phyloP scores from a whole-genome alignment of 257 asterid species.

The Schizonepeta tenuifolia region DNA sequence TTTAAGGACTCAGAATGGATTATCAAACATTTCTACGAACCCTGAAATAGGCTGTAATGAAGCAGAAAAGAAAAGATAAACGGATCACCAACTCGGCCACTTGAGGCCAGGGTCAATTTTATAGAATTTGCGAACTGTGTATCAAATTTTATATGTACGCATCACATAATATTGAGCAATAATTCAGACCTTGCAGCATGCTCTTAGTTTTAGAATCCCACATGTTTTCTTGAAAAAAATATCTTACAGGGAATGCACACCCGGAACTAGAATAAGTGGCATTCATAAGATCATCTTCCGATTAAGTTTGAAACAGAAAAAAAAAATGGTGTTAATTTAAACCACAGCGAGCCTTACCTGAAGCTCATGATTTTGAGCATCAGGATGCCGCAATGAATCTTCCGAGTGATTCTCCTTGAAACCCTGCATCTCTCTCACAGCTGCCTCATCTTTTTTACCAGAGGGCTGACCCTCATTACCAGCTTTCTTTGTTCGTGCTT shows the following conservation, averaged over 20 bases:
- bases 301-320: conserved; percentile 20
- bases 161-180: no score
- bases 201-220: conserved; percentile 2
- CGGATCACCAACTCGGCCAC: neutral
- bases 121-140: neutral
- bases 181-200: conserved; percentile 1
- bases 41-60: neutral
- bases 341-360: conserved; percentile 46
- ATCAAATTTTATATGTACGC: neutral
- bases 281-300: neutral
- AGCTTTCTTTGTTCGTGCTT: conserved; percentile 53
- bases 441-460: conserved; percentile 55
- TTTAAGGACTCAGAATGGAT: neutral
- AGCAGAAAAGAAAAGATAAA: neutral
- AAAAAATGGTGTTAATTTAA: neutral
- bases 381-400: conserved; percentile 44
- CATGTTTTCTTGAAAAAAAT: no score
- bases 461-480: conserved; percentile 58
- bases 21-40: neutral
- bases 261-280: neutral
- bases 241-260: neutral
- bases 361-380: conserved; percentile 44
- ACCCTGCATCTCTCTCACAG: conserved; percentile 46
- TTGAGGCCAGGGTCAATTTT: neutral
- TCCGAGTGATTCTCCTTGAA: conserved; percentile 43